A percentile compares a stretch with the other conserved stretches of the same genome.
Conservation (phyloP, 495 filamentous ascomycete genomes). For the Xylaria venustula region DNA sequence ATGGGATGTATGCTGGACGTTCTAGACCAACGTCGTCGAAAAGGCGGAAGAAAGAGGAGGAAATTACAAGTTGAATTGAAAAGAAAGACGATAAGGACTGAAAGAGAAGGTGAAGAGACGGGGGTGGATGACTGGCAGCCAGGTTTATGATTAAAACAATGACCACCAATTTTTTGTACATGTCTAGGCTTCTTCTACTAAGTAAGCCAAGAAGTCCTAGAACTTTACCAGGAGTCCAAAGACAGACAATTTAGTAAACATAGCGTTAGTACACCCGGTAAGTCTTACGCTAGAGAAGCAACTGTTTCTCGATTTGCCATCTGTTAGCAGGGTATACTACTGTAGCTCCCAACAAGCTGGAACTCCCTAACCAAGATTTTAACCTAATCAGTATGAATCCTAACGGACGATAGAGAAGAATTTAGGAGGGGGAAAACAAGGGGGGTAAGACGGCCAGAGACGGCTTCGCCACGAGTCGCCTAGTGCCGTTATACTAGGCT, state of each 20-base stretch:
- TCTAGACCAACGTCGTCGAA: too few relatives aligned
- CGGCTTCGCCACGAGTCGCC: background rate
- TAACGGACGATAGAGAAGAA: too few relatives aligned
- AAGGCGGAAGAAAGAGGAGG: background rate
- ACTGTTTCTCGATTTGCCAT: background rate
- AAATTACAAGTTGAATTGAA: background rate
- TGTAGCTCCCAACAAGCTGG: constrained; percentile 7
- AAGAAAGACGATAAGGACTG: background rate
- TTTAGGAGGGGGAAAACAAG: constrained; percentile 2
- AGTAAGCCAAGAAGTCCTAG: background rate
- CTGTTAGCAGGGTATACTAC: background rate
- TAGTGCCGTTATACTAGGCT: background rate
- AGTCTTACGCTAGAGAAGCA: background rate
- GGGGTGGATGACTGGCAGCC: too few relatives aligned
- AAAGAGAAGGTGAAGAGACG: background rate
- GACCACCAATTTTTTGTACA: constrained; percentile 1
- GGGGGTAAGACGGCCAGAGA: background rate
- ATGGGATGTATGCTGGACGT: background rate
- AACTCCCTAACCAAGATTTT: too few relatives aligned
- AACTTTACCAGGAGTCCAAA: too few relatives aligned
- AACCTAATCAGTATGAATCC: background rate
- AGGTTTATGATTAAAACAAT: background rate
- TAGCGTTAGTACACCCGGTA: too few relatives aligned
- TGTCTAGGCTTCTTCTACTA: background rate
- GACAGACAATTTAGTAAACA: too few relatives aligned